Percentiles rank a stretch among this genome's conserved stretches.
phyloP scores from a whole-genome alignment of 139 green algal genomes.

The Ettlia oleoabundans region DNA sequence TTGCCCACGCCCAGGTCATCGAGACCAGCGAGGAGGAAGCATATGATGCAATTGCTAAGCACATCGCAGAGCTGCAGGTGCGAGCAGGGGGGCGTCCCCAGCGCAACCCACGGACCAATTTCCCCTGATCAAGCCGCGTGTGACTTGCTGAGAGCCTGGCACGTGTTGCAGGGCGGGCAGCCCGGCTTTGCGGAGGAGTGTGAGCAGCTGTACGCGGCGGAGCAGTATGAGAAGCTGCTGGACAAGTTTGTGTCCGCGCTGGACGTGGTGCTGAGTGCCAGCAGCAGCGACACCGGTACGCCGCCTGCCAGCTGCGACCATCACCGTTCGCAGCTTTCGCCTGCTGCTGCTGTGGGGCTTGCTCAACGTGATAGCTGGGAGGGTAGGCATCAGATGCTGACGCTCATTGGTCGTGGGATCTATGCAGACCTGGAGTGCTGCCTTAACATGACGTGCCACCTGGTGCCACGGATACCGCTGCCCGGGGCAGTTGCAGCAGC shows the following conservation, averaged over 20 bases:
- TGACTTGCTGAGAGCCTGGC: neutral
- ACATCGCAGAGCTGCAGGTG: conserved; percentile 51
- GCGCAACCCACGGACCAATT: neutral
- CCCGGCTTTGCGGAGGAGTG: conserved; percentile 44
- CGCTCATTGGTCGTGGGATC: neutral
- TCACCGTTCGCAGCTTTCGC: no score
- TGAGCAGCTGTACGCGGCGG: conserved; percentile 39
- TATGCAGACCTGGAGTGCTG: conserved; percentile 56
- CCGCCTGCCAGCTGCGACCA: no score
- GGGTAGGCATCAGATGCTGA: neutral
- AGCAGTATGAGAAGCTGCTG: conserved; percentile 48
- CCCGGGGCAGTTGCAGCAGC: conserved; percentile 21
- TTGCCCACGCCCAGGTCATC: conserved; percentile 45
- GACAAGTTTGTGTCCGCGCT: conserved; percentile 45
- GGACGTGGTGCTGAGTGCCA: conserved; percentile 49
- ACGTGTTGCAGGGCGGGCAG: neutral
- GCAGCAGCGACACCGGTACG: conserved; percentile 41
- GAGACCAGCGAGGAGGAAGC: conserved; percentile 64
- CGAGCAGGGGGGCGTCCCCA: neutral
- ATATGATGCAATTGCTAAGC: conserved; percentile 47
- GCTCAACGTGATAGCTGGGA: no score
- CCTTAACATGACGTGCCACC: conserved; percentile 59
- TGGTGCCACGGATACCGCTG: conserved; percentile 46
- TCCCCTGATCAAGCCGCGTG: conserved; percentile 25
- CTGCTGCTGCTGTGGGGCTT: no score